Evolutionary conservation across 2,329 filamentous ascomycete species (phyloP).

Genomic region (Metarhizium robertsii): DNA sequence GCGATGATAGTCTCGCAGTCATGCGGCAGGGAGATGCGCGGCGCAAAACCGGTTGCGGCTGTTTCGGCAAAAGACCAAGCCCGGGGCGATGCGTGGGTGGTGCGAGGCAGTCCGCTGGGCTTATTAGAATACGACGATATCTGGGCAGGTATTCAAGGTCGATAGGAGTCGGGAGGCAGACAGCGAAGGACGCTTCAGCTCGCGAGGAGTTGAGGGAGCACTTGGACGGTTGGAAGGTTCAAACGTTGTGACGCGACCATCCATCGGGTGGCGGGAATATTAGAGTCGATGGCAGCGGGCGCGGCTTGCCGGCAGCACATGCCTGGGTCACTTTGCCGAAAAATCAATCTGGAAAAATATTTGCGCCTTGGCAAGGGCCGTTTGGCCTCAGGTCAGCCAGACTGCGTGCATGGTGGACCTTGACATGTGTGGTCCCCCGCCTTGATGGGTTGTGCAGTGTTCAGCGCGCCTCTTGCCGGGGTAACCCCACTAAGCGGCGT

Average conservation of each 20-base stretch:
- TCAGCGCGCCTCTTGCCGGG: background rate
- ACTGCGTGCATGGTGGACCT: no score
- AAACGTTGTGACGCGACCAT: no score
- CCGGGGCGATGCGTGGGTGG: background rate
- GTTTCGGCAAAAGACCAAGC: background rate
- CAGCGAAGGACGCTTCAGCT: background rate
- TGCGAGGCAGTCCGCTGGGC: no score
- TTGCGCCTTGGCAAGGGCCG: no score
- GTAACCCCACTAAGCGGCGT: background rate
- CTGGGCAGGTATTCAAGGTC: background rate
- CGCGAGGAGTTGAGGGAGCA: no score
- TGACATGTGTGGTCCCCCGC: no score
- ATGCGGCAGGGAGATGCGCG: slow-evolving; percentile 16
- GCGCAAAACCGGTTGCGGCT: background rate
- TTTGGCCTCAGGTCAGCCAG: no score
- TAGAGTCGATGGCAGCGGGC: no score
- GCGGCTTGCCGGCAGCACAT: background rate
- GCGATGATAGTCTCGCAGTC: slow-evolving; percentile 26
- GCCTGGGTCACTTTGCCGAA: background rate
- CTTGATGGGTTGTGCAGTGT: background rate
- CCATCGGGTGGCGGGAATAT: no score
- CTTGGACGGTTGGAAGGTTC: no score
- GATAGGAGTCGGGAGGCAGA: background rate
- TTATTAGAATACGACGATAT: no score
- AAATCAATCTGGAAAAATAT: no score